Percentiles rank a stretch among this genome's conserved stretches.
Evolutionary conservation across 2,329 filamentous ascomycete species (phyloP).

Genomic region (Fusarium devonianum): DNA sequence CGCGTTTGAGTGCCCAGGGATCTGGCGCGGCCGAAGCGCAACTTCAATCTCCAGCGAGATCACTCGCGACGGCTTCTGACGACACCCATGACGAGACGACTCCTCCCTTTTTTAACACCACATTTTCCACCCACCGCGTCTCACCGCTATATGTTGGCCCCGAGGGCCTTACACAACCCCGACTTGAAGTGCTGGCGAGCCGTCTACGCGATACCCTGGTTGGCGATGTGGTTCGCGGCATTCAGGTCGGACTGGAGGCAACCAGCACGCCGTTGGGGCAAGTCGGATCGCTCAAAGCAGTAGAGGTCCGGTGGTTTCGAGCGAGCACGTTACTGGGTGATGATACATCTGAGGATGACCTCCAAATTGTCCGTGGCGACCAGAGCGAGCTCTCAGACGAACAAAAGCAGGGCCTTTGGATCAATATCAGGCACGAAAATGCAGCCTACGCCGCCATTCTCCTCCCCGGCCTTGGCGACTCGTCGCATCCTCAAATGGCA

Average conservation of each 20-base stretch:
- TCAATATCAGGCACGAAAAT: constrained; percentile 62
- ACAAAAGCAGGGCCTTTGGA: constrained; percentile 48
- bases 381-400: constrained; percentile 33
- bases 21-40: constrained; percentile 16
- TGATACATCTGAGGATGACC: constrained; percentile 27
- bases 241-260: constrained; percentile 59
- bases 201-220: constrained; percentile 62
- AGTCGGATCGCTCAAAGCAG: constrained; percentile 53
- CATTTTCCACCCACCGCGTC: constrained; percentile 63
- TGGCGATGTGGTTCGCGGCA: constrained; percentile 66
- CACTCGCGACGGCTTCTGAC: constrained; percentile 20
- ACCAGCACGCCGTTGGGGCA: constrained; percentile 51
- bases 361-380: constrained; percentile 16
- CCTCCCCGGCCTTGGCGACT: constrained; percentile 49
- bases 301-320: constrained; percentile 57
- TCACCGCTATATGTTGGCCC: constrained; percentile 61
- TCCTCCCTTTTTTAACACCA: constrained; percentile 64
- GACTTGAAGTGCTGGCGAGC: constrained; percentile 54
- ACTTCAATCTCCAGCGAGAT: constrained; percentile 27
- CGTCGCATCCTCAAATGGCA: neutral
- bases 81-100: constrained; percentile 26
- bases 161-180: constrained; percentile 47
- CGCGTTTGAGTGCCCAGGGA: constrained; percentile 36
- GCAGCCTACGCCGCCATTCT: constrained; percentile 59
- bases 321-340: constrained; percentile 45